phyloP scores from a whole-genome alignment of 768 basidiomycete species.

The Boletellus ananas region DNA sequence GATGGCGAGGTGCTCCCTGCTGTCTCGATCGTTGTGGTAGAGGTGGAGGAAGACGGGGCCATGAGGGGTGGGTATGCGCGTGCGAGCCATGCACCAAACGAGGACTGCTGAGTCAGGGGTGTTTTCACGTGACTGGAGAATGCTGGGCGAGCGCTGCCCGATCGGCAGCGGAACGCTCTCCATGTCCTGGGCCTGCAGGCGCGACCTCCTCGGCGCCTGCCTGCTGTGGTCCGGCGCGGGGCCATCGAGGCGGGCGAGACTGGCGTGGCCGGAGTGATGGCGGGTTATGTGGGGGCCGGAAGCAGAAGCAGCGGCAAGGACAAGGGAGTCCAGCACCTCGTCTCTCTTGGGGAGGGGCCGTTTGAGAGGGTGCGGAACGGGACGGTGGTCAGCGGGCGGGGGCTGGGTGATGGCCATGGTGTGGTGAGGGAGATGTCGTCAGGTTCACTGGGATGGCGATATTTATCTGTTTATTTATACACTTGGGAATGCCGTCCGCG shows the following conservation, averaged over 20 bases:
- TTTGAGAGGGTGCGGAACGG: constrained; percentile 16
- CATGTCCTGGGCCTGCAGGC: constrained; percentile 44
- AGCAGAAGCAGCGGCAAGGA: constrained; percentile 72
- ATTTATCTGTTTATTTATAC: too few relatives aligned
- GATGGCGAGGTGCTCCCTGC: constrained; percentile 93
- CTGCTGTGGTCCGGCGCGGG: constrained; percentile 56
- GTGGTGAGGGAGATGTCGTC: constrained; percentile 3
- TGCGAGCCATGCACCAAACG: constrained; percentile 94
- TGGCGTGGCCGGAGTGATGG: constrained; percentile 83
- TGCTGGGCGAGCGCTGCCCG: too few relatives aligned
- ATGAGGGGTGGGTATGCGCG: constrained; percentile 94
- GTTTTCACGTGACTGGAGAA: constrained; percentile 1
- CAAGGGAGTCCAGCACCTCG: constrained; percentile 71
- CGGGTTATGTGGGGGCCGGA: constrained; percentile 76
- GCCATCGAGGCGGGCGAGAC: constrained; percentile 48
- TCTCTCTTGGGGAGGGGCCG: constrained; percentile 54
- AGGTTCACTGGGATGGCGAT: too few relatives aligned
- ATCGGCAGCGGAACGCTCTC: constrained; percentile 44
- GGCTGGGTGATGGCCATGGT: constrained; percentile 59
- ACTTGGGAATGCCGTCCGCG: too few relatives aligned
- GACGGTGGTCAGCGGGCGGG: constrained; percentile 61
- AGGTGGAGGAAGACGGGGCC: constrained; percentile 91
- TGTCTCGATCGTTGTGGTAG: constrained; percentile 90
- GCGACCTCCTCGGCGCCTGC: constrained; percentile 69
- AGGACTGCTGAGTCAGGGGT: constrained; percentile 33